Percentiles rank a stretch among this genome's conserved stretches.
Evolutionary conservation across 2,329 filamentous ascomycete genomes (phyloP).

Genomic region (Paramyrothecium sp.): DNA sequence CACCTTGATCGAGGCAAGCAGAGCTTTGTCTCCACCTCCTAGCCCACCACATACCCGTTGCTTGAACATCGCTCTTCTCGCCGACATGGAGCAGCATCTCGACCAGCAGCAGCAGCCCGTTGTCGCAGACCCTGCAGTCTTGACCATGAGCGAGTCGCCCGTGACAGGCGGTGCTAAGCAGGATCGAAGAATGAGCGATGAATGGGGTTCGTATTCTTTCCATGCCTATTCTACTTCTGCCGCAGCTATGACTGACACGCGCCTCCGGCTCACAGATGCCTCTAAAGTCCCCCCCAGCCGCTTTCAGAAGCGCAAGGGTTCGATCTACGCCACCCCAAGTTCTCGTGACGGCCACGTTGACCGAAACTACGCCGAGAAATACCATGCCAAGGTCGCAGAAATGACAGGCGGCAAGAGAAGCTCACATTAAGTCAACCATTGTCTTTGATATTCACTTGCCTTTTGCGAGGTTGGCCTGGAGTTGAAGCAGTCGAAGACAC

Average conservation of each 20-base stretch:
- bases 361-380: constrained; percentile 56
- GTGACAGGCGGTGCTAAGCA: constrained; percentile 21
- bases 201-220: constrained; percentile 42
- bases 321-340: constrained; percentile 64
- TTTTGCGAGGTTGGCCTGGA: constrained; percentile 2
- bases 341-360: constrained; percentile 65
- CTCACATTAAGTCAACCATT: neutral
- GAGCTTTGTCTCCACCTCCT: too few species aligned
- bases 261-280: constrained; percentile 46
- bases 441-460: neutral
- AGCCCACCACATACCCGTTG: neutral
- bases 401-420: constrained; percentile 40
- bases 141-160: constrained; percentile 27
- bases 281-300: constrained; percentile 65
- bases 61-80: neutral
- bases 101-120: constrained; percentile 18
- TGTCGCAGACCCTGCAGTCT: constrained; percentile 13
- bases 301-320: constrained; percentile 69
- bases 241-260: neutral
- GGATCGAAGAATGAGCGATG: constrained; percentile 38
- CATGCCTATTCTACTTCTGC: neutral
- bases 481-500: too few species aligned
- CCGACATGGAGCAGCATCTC: constrained; percentile 3
- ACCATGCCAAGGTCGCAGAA: constrained; percentile 59
- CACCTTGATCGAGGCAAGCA: too few species aligned